These are phyloP conservation scores for Tulasnella sp. DNA, from an alignment of 768 basidiomycete genomes.

Conservation along the genomic window DNA sequence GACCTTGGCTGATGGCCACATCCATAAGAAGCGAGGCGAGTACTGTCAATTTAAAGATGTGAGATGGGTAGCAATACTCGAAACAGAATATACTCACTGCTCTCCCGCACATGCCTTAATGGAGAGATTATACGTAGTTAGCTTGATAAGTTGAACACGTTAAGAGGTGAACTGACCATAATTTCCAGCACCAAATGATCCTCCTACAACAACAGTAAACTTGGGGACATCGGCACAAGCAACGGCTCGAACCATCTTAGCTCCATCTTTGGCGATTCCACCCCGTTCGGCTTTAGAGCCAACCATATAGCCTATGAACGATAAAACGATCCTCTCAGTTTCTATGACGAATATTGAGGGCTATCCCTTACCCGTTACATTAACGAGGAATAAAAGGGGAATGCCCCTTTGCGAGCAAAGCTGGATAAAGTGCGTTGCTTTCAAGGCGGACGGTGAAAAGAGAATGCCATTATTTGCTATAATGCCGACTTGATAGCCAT, in stretches of 20 bases:
- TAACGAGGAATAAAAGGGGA: conserved; percentile 85
- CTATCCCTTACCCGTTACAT: conserved; percentile 57
- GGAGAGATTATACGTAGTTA: conserved; percentile 16
- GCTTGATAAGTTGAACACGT: conserved; percentile 8
- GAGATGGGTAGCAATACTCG: conserved; percentile 3
- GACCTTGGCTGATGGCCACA: conserved; percentile 91
- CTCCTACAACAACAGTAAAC: conserved; percentile 83
- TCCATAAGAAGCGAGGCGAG: conserved; percentile 90
- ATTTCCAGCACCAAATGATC: conserved; percentile 90
- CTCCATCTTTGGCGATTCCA: conserved; percentile 90
- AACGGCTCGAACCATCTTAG: conserved; percentile 94
- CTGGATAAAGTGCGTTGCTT: conserved; percentile 91
- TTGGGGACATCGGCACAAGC: conserved; percentile 92
- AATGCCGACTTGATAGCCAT: conserved; percentile 83
- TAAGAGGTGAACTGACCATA: conserved; percentile 45
- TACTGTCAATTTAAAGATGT: conserved; percentile 57
- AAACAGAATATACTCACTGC: conserved; percentile 44
- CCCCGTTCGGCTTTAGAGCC: conserved; percentile 89
- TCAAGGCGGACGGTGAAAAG: conserved; percentile 84
- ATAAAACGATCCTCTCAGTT: neutral
- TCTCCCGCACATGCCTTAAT: conserved; percentile 76
- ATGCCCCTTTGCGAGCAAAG: conserved; percentile 84
- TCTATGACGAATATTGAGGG: neutral
- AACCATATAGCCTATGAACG: conserved; percentile 71
- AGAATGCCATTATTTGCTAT: conserved; percentile 91